phyloP scores from a whole-genome alignment of 179 eudicot genomes.

The Spinacia oleracea region DNA sequence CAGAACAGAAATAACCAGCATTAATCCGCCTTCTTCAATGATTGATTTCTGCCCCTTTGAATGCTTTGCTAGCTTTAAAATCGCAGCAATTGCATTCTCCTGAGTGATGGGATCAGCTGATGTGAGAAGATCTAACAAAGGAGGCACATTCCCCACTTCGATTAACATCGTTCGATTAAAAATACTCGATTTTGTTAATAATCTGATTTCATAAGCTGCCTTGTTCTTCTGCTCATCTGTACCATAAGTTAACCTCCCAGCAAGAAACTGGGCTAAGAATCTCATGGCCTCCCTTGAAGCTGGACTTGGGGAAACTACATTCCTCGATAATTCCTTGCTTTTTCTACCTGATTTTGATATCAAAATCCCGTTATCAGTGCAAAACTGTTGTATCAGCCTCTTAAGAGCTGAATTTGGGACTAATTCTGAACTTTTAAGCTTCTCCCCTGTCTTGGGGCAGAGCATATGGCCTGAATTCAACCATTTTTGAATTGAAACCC shows the following conservation, averaged over 20 bases:
- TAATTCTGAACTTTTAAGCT: constrained; percentile 46
- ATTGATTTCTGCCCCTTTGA: constrained; percentile 57
- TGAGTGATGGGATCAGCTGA: constrained; percentile 50
- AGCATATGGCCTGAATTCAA: constrained; percentile 60
- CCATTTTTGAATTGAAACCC: constrained; percentile 75
- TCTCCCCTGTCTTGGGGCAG: constrained; percentile 89
- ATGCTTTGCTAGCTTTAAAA: constrained; percentile 77
- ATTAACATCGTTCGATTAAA: constrained; percentile 55
- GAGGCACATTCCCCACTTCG: constrained; percentile 57
- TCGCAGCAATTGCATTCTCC: constrained; percentile 72
- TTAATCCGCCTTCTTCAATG: constrained; percentile 60
- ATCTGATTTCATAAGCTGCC: constrained; percentile 70
- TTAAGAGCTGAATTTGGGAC: constrained; percentile 66
- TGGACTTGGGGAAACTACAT: constrained; percentile 38
- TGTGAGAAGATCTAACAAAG: constrained; percentile 51
- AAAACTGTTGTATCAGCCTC: constrained; percentile 64
- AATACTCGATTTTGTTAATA: constrained; percentile 62
- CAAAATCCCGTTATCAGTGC: constrained; percentile 62
- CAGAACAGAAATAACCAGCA: constrained; percentile 42
- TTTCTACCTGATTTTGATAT: constrained; percentile 42
- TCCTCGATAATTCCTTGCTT: constrained; percentile 45
- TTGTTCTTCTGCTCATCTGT: constrained; percentile 56
- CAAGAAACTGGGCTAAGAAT: constrained; percentile 53
- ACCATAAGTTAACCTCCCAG: constrained; percentile 50
- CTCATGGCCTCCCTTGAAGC: constrained; percentile 44